Evolutionary conservation across 495 filamentous ascomycete genomes (phyloP).

Genomic region (Hypoxylon cercidicola): DNA sequence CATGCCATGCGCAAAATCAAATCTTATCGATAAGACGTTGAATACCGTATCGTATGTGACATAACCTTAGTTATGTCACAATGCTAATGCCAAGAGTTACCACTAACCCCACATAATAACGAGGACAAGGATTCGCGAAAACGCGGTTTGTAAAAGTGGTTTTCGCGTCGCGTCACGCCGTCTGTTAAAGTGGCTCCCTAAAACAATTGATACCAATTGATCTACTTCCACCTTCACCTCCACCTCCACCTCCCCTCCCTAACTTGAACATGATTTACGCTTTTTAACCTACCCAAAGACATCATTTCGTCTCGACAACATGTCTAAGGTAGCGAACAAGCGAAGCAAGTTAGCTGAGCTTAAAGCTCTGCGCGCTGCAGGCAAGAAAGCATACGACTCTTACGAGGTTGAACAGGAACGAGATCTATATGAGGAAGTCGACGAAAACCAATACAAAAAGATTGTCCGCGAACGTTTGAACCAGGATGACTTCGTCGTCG

Average conservation of each 20-base stretch:
- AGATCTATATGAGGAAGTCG: constrained; percentile 93
- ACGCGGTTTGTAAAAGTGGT: constrained; percentile 29
- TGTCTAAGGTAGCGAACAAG: constrained; percentile 58
- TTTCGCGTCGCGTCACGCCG: constrained; percentile 34
- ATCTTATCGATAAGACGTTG: neutral
- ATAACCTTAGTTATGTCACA: no score
- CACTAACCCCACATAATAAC: neutral
- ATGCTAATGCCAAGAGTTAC: neutral
- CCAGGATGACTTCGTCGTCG: constrained; percentile 96
- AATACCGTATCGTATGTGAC: neutral
- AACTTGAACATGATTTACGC: constrained; percentile 30
- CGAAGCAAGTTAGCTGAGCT: constrained; percentile 78
- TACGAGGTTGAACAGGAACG: constrained; percentile 89
- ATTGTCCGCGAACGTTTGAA: constrained; percentile 89
- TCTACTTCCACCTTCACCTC: constrained; percentile 15
- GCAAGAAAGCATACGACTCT: constrained; percentile 88
- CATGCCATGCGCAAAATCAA: constrained; percentile 10
- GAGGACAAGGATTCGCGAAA: constrained; percentile 35
- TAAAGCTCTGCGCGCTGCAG: constrained; percentile 82
- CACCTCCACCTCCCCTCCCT: constrained; percentile 11
- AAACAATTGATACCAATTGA: constrained; percentile 22
- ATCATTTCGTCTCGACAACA: constrained; percentile 25
- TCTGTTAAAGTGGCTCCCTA: constrained; percentile 34
- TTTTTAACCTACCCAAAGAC: constrained; percentile 28
- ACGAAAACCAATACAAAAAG: constrained; percentile 97